Evolutionary conservation across 2,329 filamentous ascomycete species (phyloP), one percentile per base, ranked within the genome.

Genomic region (Thelonectria olida): DNA sequence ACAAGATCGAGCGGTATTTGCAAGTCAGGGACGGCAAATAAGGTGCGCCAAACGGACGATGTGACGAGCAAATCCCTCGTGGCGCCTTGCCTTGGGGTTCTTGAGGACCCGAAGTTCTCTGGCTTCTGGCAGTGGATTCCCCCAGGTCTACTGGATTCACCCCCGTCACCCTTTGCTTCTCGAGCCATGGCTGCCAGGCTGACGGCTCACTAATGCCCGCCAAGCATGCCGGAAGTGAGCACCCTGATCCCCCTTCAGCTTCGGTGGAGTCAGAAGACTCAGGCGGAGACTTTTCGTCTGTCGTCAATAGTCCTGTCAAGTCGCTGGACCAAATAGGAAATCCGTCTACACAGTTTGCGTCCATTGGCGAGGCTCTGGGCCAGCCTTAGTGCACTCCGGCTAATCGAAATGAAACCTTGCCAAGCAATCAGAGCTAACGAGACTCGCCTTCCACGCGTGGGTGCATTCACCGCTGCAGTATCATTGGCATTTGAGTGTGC

Each of bases 251-350:
- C 51, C 42, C 54, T 54, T 58, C 39, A 50, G 41, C 58, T 56
- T 55, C 48, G 58, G 66, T 63, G 66, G 63, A 31, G 50, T 63
- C 50, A 25, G 56, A 47, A 27, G 22, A 57, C 50, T 61, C 34
- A 52, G 15, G 52, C 53, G 60, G 57, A 59, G 58, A 59, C 60
- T 48, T 60, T 56, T 41, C 36, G 31, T 31, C 57, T 50, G 38
- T 45, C 12, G 28, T 49, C 49, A 44, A 58, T 61, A 56, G 31
- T 54, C 23, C 47, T 42, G 44, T 47, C 47, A 22, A 56, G 52
- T 54, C 45, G 22, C 22, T 58, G 31, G 55, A 66, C 69, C 8
- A 55, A 71, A 70, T 39, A 54, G 66, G 69, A 71, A 71, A 71
- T 65, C 66, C 68, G 69, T 71, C 69, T 71, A 44, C 19, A 55